Evolutionary conservation across 2,329 filamentous ascomycete genomes (phyloP).

Genomic region (Ramichloridium luteum): DNA sequence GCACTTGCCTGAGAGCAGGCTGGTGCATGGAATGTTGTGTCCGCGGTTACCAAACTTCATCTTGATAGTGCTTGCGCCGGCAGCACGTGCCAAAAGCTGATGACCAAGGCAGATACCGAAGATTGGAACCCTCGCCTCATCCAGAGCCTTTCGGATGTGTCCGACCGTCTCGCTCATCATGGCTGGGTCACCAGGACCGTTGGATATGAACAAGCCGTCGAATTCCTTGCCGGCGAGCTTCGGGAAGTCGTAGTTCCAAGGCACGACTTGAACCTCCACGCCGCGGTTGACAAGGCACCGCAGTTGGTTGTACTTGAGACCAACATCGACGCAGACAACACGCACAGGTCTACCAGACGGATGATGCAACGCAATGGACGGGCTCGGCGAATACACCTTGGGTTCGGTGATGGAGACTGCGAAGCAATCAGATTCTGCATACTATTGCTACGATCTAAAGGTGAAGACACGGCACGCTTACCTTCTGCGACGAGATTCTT

Average conservation of each 20-base stretch:
- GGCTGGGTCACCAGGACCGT: conserved; percentile 90
- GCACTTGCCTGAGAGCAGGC: conserved; percentile 86
- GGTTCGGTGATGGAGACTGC: conserved; percentile 81
- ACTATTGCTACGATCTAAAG: conserved; percentile 16
- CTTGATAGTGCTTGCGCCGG: conserved; percentile 76
- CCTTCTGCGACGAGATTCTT: conserved; percentile 90
- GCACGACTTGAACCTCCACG: conserved; percentile 86
- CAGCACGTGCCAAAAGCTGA: conserved; percentile 78
- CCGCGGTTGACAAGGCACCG: conserved; percentile 83
- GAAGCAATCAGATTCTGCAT: conserved; percentile 20
- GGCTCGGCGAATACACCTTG: conserved; percentile 69
- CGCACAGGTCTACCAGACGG: conserved; percentile 77
- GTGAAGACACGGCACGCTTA: conserved; percentile 38
- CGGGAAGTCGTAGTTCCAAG: conserved; percentile 90
- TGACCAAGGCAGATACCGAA: conserved; percentile 96
- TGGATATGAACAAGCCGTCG: conserved; percentile 94
- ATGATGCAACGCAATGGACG: conserved; percentile 63
- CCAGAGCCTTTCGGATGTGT: conserved; percentile 63
- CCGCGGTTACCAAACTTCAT: conserved; percentile 99
- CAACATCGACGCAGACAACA: conserved; percentile 88
- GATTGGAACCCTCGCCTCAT: conserved; percentile 70
- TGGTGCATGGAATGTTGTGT: conserved; percentile 97
- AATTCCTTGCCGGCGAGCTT: conserved; percentile 67
- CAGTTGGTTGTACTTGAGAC: conserved; percentile 96
- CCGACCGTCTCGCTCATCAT: conserved; percentile 68